These are phyloP conservation scores for Cyberlindnera saturnus DNA, from an alignment of 805 yeast genomes.

Conservation along the genomic window DNA sequence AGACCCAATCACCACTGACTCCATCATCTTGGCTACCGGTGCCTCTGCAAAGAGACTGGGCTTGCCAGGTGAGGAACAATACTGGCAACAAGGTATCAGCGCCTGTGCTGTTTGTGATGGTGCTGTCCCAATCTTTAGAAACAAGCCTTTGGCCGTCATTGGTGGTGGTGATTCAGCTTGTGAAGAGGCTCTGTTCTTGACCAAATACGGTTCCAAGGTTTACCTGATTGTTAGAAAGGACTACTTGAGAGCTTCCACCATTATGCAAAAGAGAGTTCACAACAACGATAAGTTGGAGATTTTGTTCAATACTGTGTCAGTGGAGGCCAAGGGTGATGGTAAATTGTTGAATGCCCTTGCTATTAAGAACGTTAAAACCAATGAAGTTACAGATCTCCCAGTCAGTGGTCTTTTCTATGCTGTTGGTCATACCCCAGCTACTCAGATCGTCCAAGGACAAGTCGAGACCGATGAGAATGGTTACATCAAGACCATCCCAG, in stretches of 20 bases:
- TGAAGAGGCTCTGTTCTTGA: constrained; percentile 95
- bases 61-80: constrained; percentile 93
- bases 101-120: constrained; percentile 99
- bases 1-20: constrained; percentile 88
- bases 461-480: constrained; percentile 79
- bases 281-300: constrained; percentile 86
- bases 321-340: constrained; percentile 93
- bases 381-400: constrained; percentile 59
- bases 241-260: constrained; percentile 86
- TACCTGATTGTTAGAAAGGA: constrained; percentile 92
- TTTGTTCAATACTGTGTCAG: constrained; percentile 76
- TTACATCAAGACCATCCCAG: constrained; percentile 85
- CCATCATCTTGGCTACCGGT: constrained; percentile 93
- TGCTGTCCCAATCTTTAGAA: constrained; percentile 97
- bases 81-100: constrained; percentile 99
- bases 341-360: constrained; percentile 62
- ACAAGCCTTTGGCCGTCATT: constrained; percentile 93
- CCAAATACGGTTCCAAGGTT: constrained; percentile 97
- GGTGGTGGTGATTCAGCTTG: constrained; percentile 99
- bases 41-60: constrained; percentile 94
- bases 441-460: constrained; percentile 71
- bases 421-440: constrained; percentile 96
- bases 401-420: constrained; percentile 96
- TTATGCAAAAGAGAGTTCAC: constrained; percentile 92
- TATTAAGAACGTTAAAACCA: constrained; percentile 67